Evolutionary conservation across 495 filamentous ascomycete genomes (phyloP), one percentile per base, ranked within the genome.

Genomic region (Hyaloscypha finlandica): DNA sequence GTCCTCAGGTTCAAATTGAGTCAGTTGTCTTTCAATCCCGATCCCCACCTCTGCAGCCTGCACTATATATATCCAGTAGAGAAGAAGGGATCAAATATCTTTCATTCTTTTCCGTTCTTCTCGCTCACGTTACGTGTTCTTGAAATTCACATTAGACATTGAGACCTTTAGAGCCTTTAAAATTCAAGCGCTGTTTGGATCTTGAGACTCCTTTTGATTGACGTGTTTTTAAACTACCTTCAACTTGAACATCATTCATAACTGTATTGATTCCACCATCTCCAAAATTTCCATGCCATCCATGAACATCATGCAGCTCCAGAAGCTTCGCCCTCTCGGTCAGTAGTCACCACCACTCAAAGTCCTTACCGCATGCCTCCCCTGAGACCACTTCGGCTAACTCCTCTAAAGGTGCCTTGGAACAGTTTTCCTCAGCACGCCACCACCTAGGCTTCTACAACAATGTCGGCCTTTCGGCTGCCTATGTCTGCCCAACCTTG

Each of bases 391-490:
- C 6, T 63, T 16, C 4, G 19, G 30, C 45, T 63, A 48, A 63
- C 42, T 53, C 1, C 42, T 12, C 1, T 4, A 48, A 52, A 71
- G 69, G 69, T 20, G 42, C 37, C 4, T 31, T 72, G 8, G 67
- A 72, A 45, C 25, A 70, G 30, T 63, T 63, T 32, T 70, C 70
- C 6, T 60, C 70, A 0, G 60, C 64, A 8, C 52, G 67, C 20
- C 70, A 72, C 32, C 54, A 67, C 30, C 53, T 72, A 25, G 70
- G 60, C n/a, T 72, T 67, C 58, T 72, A 61, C 64, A 66, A 67
- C 55, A 72, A 68, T 59, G 67, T 70, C 20, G 70, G 67, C 2
- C 57, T 70, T 11, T 67, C 67, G 0, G 64, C 55, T n/a, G 29
- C 37, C 9, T 72, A 72, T 45, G 14, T 31, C 8, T 55, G 14